Conservation (phyloP, 106 monocot species). For the Dioscorea zingiberensis region DNA sequence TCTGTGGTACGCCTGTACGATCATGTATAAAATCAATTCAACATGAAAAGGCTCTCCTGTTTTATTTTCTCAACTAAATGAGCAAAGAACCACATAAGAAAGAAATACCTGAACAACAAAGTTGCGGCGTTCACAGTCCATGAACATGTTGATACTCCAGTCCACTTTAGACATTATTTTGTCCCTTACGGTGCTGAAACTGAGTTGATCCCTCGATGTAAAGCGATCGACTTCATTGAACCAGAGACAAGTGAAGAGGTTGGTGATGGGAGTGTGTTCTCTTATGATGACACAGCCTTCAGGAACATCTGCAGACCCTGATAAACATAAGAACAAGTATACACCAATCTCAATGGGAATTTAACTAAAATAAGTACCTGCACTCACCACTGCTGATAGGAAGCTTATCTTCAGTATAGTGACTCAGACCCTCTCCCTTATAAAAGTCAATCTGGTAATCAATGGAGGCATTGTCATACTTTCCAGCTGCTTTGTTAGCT, state of each 20-base stretch:
- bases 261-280: constrained; percentile 89
- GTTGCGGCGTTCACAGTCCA: constrained; percentile 94
- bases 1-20: constrained; percentile 69
- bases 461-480: constrained; percentile 94
- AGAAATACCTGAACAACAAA: constrained; percentile 85
- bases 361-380: not conserved
- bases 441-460: constrained; percentile 88
- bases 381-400: constrained; percentile 87
- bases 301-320: constrained; percentile 66
- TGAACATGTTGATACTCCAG: constrained; percentile 81
- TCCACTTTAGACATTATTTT: constrained; percentile 64
- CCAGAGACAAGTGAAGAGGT: constrained; percentile 97
- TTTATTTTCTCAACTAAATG: too few relatives aligned
- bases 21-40: too few relatives aligned
- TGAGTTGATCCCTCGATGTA: constrained; percentile 91
- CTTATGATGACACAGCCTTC: constrained; percentile 98
- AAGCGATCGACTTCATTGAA: constrained; percentile 97
- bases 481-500: constrained; percentile 94
- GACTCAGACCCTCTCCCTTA: constrained; percentile 79
- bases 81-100: not conserved
- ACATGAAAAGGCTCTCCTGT: too few relatives aligned
- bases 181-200: constrained; percentile 88
- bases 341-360: not conserved
- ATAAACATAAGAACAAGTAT: not conserved
- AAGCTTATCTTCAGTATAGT: constrained; percentile 75